Percentiles rank a stretch among this genome's conserved stretches.
Evolutionary conservation across 2,329 filamentous ascomycete species (phyloP).

Genomic region (Lasiodiplodia theobromae): DNA sequence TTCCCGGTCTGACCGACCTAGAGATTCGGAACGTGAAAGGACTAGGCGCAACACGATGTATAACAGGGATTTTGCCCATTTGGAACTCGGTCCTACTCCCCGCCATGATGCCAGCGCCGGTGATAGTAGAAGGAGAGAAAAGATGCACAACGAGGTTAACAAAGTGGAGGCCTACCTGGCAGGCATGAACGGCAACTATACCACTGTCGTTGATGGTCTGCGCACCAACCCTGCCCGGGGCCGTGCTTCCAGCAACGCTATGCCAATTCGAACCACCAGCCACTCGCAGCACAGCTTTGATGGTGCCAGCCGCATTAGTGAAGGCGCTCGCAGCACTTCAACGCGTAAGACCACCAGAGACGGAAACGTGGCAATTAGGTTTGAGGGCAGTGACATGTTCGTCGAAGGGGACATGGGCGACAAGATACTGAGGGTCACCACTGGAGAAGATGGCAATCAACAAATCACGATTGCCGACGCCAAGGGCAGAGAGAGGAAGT

Average conservation of each 20-base stretch:
- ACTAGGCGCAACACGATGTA: slow-evolving; percentile 22
- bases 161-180: slow-evolving; percentile 23
- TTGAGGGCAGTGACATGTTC: slow-evolving; percentile 11
- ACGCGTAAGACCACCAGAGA: slow-evolving; percentile 21
- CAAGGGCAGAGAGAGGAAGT: slow-evolving; percentile 20
- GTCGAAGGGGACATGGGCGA: slow-evolving; percentile 25
- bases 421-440: slow-evolving; percentile 7
- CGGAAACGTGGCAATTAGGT: slow-evolving; percentile 11
- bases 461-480: slow-evolving; percentile 23
- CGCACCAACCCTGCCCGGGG: slow-evolving; percentile 14
- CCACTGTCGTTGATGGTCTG: slow-evolving; percentile 10
- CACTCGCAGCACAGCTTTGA: slow-evolving; percentile 17
- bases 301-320: slow-evolving; percentile 23
- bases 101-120: slow-evolving; percentile 4
- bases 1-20: slow-evolving; percentile 16
- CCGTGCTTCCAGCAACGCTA: slow-evolving; percentile 22
- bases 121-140: slow-evolving; percentile 1
- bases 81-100: background rate
- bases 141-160: slow-evolving; percentile 13
- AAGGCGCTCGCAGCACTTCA: slow-evolving; percentile 12
- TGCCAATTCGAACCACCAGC: slow-evolving; percentile 2
- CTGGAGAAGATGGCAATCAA: slow-evolving; percentile 22
- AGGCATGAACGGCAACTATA: background rate
- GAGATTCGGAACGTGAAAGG: slow-evolving; percentile 6
- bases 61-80: slow-evolving; percentile 11